A percentile compares a stretch with the other conserved stretches of the same genome.
phyloP scores from a whole-genome alignment of 257 asterid genomes.

The Petunia secreta region DNA sequence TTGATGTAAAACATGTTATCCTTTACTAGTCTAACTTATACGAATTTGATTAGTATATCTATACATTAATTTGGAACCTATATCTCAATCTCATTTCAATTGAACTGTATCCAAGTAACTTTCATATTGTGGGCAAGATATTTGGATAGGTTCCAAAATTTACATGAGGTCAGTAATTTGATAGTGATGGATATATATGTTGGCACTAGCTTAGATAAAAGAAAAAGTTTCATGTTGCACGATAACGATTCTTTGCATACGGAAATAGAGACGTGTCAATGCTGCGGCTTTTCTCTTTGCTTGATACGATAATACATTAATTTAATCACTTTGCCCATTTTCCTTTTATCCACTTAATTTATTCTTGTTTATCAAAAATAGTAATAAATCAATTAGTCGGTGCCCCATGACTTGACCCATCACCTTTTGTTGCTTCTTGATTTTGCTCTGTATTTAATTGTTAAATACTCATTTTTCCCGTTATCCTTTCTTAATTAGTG shows the following conservation, averaged over 20 bases:
- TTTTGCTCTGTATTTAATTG: not conserved
- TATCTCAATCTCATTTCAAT: not conserved
- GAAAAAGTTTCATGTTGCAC: conserved; percentile 28
- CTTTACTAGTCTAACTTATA: too few relatives aligned
- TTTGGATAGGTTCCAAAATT: conserved; percentile 28
- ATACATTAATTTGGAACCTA: too few relatives aligned
- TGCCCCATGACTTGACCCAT: conserved; percentile 13
- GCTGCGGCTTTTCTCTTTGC: conserved; percentile 34
- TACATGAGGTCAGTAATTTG: conserved; percentile 29
- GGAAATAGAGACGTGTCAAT: conserved; percentile 47
- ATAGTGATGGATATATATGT: conserved; percentile 31
- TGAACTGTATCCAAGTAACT: conserved; percentile 7
- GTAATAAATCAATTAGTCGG: not conserved
- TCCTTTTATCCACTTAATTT: not conserved
- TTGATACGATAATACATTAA: not conserved
- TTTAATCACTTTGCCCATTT: not conserved
- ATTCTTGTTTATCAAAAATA: not conserved
- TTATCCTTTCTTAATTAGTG: not conserved
- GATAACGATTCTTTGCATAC: conserved; percentile 74
- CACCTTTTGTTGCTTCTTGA: not conserved
- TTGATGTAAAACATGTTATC: too few relatives aligned
- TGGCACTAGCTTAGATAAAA: not conserved
- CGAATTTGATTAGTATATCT: too few relatives aligned
- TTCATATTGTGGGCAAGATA: conserved; percentile 17
- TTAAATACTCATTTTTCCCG: not conserved